Evolutionary conservation across 2,329 filamentous ascomycete genomes (phyloP).

Genomic region (Stagonosporopsis chrysanthemi): DNA sequence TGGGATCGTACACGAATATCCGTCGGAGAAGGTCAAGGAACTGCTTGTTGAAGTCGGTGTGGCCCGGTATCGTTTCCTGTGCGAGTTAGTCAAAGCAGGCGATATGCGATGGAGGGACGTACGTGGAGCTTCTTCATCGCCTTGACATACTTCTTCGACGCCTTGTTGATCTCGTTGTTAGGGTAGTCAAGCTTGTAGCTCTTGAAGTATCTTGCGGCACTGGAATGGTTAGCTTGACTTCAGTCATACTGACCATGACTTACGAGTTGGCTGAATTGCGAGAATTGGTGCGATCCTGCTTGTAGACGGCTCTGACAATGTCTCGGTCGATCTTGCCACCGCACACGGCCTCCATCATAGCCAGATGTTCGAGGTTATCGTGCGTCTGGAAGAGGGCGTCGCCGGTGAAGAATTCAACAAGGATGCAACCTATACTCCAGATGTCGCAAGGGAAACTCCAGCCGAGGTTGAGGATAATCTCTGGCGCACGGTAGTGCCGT

Average conservation of each 20-base stretch:
- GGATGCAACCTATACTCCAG: constrained; percentile 73
- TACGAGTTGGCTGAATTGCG: constrained; percentile 65
- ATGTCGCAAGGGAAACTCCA: constrained; percentile 75
- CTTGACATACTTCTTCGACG: constrained; percentile 71
- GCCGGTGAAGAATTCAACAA: constrained; percentile 73
- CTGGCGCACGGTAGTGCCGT: constrained; percentile 70
- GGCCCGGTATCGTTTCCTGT: constrained; percentile 69
- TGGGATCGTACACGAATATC: constrained; percentile 73
- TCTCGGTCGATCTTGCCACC: constrained; percentile 63
- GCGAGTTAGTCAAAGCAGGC: constrained; percentile 18
- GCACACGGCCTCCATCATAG: constrained; percentile 73
- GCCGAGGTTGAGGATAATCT: constrained; percentile 72
- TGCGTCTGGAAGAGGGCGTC: constrained; percentile 74
- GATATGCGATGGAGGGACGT: constrained; percentile 37
- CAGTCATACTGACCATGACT: constrained; percentile 30
- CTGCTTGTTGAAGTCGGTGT: constrained; percentile 66
- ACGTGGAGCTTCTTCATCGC: constrained; percentile 71
- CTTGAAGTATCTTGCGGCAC: constrained; percentile 60
- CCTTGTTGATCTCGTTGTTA: constrained; percentile 67
- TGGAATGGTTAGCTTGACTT: constrained; percentile 39
- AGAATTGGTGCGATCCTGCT: constrained; percentile 55
- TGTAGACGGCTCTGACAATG: constrained; percentile 62
- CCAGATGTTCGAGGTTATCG: constrained; percentile 72
- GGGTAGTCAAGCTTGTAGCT: constrained; percentile 68
- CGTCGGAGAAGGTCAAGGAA: constrained; percentile 68